Conservation (phyloP, 371 early-diverging fungal genomes). For the Actinomucor elegans region DNA sequence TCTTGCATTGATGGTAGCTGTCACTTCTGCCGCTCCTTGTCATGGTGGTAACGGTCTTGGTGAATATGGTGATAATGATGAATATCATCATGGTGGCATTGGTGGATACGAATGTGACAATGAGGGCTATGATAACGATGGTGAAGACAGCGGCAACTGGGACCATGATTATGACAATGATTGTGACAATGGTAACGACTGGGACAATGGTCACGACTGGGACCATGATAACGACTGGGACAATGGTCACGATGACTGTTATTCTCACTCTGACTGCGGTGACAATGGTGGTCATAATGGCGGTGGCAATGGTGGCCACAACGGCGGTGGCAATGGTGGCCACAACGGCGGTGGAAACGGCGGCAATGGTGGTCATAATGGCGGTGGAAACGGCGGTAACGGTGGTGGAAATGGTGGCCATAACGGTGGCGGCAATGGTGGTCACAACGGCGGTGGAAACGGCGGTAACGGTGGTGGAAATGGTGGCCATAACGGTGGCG, state of each 20-base stretch:
- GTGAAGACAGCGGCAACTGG: not conserved
- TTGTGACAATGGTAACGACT: not conserved
- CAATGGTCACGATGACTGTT: not conserved
- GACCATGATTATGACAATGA: not conserved
- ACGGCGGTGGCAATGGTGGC: not conserved
- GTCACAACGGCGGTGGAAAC: not conserved
- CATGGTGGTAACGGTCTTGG: slow-evolving; percentile 1
- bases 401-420: not conserved
- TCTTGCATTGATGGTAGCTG: slow-evolving; percentile 13
- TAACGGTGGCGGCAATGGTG: not conserved
- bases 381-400: not conserved
- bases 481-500: not conserved
- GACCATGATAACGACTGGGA: not conserved
- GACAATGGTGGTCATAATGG: not conserved
- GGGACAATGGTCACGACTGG: not conserved
- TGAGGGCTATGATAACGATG: not conserved
- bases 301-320: not conserved
- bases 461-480: not conserved
- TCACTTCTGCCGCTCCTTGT: slow-evolving; percentile 19
- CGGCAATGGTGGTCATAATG: not conserved
- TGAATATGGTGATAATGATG: not conserved
- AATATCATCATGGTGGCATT: not conserved
- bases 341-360: not conserved
- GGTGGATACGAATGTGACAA: not conserved
- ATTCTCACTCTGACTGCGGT: not conserved